Evolutionary conservation across 2,329 filamentous ascomycete genomes (phyloP), one percentile per base, ranked within the genome.

Genomic region (Exophiala phaeomuriformis): DNA sequence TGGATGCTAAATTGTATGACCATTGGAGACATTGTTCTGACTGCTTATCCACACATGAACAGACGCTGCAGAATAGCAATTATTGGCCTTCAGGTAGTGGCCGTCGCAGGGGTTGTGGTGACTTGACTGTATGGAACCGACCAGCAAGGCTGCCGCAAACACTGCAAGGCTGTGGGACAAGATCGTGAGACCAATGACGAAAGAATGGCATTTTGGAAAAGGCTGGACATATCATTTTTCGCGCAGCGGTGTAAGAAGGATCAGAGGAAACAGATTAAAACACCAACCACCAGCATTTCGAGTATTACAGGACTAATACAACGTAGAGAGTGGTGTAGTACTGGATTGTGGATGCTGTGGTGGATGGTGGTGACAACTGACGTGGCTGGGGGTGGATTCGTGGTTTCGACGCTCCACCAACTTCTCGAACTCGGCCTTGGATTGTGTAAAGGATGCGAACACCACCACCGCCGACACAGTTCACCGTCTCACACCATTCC

Each of bases 201-300:
- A 19, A 19, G 19, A 19, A 19, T 19, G 19, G 19, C 19, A 19
- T 19, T 19, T 19, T 19, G 19, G 19, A 19, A 19, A 19, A 35
- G 33, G 33, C 33, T 35, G 33, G 33, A 10, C 33, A 6, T 35
- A 6, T 35, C 10, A 35, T 10, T 10, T 6, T 35, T 6, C 33
- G 33, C 33, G 33, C 6, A 35, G 33, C 5, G 5, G 37, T 8
- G 37, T n/a, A 12, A 5, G 37, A n/a, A 5, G 19, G 19, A 41
- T n/a, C 19, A n/a, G 6, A n/a, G 37, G 6, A 41, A 12, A 41
- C 5, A 12, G 37, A 37, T 51, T 47, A 51, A 46, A 49, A 35
- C 52, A 45, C 53, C 53, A 56, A 52, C 53, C 53, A 49, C 53
- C 53, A 31, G 44, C 6, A 51, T 55, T 55, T 39, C 28, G 42